phyloP scores from a whole-genome alignment of 306 rosid species.

The Vigna trinervia region DNA sequence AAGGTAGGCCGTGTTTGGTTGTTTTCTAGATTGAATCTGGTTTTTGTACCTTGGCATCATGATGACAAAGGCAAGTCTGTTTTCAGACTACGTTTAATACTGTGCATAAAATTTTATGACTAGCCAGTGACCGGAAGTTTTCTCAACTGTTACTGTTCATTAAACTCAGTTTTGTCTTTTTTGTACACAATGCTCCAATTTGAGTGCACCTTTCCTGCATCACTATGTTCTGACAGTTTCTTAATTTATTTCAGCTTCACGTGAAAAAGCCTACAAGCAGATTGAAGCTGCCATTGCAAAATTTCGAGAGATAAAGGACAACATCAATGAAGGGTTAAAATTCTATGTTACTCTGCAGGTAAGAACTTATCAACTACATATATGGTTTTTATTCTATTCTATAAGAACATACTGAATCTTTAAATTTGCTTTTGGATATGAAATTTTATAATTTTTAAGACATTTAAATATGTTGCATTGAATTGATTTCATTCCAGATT shows the following conservation, averaged over 20 bases:
- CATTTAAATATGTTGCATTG: too few species aligned
- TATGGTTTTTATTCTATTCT: conserved; percentile 33
- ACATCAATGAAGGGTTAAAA: conserved; percentile 90
- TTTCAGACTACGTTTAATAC: conserved; percentile 17
- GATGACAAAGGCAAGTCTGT: conserved; percentile 1
- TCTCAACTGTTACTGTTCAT: background rate
- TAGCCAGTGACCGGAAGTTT: background rate
- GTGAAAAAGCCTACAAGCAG: conserved; percentile 94
- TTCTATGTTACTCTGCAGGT: conserved; percentile 95
- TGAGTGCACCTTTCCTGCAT: background rate
- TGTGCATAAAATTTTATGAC: conserved; percentile 9
- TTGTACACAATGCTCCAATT: conserved; percentile 22
- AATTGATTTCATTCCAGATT: too few species aligned
- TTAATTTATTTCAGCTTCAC: conserved; percentile 68
- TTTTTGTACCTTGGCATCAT: conserved; percentile 9
- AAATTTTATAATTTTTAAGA: too few species aligned
- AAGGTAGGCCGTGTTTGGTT: conserved; percentile 59
- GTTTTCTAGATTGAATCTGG: conserved; percentile 7
- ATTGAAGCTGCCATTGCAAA: conserved; percentile 93
- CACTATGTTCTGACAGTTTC: conserved; percentile 40
- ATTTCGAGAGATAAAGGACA: conserved; percentile 90
- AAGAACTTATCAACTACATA: conserved; percentile 21
- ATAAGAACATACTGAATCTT: conserved; percentile 2
- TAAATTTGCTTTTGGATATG: background rate
- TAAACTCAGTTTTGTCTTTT: background rate